These are phyloP conservation scores for Nicotiana attenuata DNA, from an alignment of 257 asterid genomes.

Conservation along the genomic window DNA sequence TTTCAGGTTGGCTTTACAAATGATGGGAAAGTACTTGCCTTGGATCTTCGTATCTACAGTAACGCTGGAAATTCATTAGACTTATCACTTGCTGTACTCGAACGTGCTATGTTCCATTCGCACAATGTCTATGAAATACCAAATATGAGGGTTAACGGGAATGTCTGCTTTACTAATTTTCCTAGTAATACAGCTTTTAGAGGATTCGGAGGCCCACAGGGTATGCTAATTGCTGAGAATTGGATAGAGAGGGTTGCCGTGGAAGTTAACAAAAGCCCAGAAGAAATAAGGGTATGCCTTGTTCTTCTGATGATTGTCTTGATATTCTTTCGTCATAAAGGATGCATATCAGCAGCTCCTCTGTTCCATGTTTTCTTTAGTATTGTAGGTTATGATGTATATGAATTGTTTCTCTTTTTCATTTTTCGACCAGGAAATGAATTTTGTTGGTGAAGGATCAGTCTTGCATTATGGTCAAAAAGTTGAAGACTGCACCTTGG, in stretches of 20 bases:
- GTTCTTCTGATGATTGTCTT: background rate
- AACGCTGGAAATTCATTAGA: slow-evolving; percentile 94
- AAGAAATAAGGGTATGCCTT: slow-evolving; percentile 72
- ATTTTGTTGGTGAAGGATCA: slow-evolving; percentile 84
- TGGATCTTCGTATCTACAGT: slow-evolving; percentile 82
- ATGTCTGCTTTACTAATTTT: slow-evolving; percentile 64
- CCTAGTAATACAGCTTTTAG: slow-evolving; percentile 99
- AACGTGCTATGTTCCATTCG: slow-evolving; percentile 94
- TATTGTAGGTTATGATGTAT: background rate
- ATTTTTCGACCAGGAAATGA: slow-evolving; percentile 59
- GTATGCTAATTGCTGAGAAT: slow-evolving; percentile 91
- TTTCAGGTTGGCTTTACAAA: slow-evolving; percentile 82
- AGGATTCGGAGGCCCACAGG: slow-evolving; percentile 99
- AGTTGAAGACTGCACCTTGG: slow-evolving; percentile 61
- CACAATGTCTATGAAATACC: slow-evolving; percentile 93
- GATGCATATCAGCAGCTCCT: background rate
- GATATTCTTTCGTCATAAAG: background rate
- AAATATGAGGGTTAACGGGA: slow-evolving; percentile 66
- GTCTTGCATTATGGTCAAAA: slow-evolving; percentile 76
- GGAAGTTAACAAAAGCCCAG: slow-evolving; percentile 79
- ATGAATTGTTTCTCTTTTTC: background rate
- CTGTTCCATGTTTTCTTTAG: background rate
- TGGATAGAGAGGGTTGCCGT: slow-evolving; percentile 89
- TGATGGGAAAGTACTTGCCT: slow-evolving; percentile 76
- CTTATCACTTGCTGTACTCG: slow-evolving; percentile 85